phyloP scores from a whole-genome alignment of 192 early-diverging fungal genomes.

The Linnemannia elongata region DNA sequence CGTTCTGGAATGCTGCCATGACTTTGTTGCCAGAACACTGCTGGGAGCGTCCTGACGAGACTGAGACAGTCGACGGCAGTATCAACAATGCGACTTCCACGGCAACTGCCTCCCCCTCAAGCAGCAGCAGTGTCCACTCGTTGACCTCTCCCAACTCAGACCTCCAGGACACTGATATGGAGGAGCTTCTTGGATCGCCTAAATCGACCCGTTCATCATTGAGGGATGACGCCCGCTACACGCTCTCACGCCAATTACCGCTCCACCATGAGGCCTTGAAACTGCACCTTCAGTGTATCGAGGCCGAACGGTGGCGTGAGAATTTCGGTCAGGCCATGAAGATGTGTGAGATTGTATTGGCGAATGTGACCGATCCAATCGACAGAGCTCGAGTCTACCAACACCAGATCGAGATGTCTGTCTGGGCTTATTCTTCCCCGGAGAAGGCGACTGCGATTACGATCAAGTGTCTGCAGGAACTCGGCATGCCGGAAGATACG shows the following conservation, averaged over 20 bases:
- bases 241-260: background rate
- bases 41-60: slow-evolving; percentile 23
- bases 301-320: slow-evolving; percentile 52
- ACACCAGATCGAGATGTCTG: slow-evolving; percentile 56
- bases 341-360: slow-evolving; percentile 33
- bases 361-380: slow-evolving; percentile 40
- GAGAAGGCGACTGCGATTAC: slow-evolving; percentile 27
- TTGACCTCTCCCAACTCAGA: background rate
- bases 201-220: background rate
- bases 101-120: background rate
- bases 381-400: slow-evolving; percentile 46
- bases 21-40: slow-evolving; percentile 39
- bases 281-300: slow-evolving; percentile 50
- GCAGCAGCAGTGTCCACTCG: background rate
- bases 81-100: background rate
- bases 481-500: slow-evolving; percentile 21
- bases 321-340: slow-evolving; percentile 52
- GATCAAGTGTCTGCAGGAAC: slow-evolving; percentile 33
- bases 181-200: background rate
- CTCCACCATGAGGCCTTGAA: slow-evolving; percentile 46
- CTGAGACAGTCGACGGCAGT: background rate
- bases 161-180: background rate
- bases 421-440: slow-evolving; percentile 42
- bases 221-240: background rate
- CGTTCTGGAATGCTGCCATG: slow-evolving; percentile 45